Conservation (phyloP, 2,329 filamentous ascomycete genomes). For the Hymenoscyphus scutula region DNA sequence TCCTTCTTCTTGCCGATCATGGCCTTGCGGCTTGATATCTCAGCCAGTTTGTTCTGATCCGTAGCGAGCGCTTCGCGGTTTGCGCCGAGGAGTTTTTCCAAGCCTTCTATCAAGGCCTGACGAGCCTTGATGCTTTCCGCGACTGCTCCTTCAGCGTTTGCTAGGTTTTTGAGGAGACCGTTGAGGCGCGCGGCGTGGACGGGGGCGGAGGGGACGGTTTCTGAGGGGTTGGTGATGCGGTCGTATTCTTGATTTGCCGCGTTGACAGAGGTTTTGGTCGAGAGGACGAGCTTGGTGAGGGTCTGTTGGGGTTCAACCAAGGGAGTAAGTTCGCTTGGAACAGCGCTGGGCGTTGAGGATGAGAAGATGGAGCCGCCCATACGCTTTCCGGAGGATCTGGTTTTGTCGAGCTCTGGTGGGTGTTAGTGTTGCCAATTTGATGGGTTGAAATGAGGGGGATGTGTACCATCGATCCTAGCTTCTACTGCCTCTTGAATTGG, state of each 20-base stretch:
- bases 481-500: slow-evolving; percentile 82
- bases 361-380: slow-evolving; percentile 70
- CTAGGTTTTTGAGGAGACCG: slow-evolving; percentile 83
- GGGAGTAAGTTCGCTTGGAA: slow-evolving; percentile 74
- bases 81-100: slow-evolving; percentile 77
- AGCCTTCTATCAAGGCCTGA: slow-evolving; percentile 69
- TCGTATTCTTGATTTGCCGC: slow-evolving; percentile 79
- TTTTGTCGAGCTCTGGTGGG: slow-evolving; percentile 59
- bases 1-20: slow-evolving; percentile 80
- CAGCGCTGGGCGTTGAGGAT: slow-evolving; percentile 47
- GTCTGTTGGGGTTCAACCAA: slow-evolving; percentile 73
- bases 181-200: slow-evolving; percentile 90
- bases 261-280: slow-evolving; percentile 64
- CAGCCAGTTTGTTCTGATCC: slow-evolving; percentile 65
- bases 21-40: slow-evolving; percentile 63
- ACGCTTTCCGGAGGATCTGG: slow-evolving; percentile 50
- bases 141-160: slow-evolving; percentile 84
- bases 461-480: slow-evolving; percentile 70
- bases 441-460: background rate
- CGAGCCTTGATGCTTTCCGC: slow-evolving; percentile 87
- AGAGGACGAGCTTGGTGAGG: slow-evolving; percentile 68
- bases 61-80: slow-evolving; percentile 67
- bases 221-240: slow-evolving; percentile 72
- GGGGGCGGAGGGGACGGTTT: slow-evolving; percentile 72
- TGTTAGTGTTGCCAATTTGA: background rate